Evolutionary conservation across 768 basidiomycete genomes (phyloP).

Genomic region (Phallus indusiatus): DNA sequence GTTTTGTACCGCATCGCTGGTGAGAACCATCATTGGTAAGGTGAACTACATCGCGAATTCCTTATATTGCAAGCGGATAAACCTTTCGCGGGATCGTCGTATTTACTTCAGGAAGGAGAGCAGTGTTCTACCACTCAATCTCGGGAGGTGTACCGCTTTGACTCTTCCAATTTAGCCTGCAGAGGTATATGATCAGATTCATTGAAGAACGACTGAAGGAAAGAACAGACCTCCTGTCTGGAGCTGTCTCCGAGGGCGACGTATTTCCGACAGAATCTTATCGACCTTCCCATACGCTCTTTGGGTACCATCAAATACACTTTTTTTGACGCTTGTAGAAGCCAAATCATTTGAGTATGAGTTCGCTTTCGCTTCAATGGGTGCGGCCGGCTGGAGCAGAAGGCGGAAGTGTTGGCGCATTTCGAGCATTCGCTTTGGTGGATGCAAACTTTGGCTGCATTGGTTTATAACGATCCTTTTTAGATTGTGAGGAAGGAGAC

Average conservation of each 20-base stretch:
- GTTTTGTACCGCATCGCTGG: constrained; percentile 93
- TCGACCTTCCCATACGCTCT: constrained; percentile 56
- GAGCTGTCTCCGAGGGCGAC: constrained; percentile 32
- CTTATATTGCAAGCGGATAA: constrained; percentile 54
- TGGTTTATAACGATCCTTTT: constrained; percentile 91
- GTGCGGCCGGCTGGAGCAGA: constrained; percentile 25
- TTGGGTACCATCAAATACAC: constrained; percentile 58
- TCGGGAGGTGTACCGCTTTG: constrained; percentile 83
- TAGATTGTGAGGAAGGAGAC: constrained; percentile 50
- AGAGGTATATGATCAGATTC: constrained; percentile 15
- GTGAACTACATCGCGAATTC: constrained; percentile 60
- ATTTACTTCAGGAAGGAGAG: constrained; percentile 69
- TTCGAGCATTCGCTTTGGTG: constrained; percentile 84
- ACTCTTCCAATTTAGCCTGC: constrained; percentile 70
- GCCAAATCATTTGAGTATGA: constrained; percentile 60
- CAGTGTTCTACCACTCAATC: constrained; percentile 96
- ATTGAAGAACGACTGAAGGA: constrained; percentile 37
- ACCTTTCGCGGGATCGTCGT: constrained; percentile 61
- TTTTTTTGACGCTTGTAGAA: constrained; percentile 16
- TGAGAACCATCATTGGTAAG: constrained; percentile 96
- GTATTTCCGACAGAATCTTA: constrained; percentile 87
- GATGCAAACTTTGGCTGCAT: constrained; percentile 99
- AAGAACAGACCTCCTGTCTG: constrained; percentile 54
- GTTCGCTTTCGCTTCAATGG: constrained; percentile 47
- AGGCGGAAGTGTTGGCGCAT: constrained; percentile 51